Percentiles rank a stretch among this genome's conserved stretches.
These are phyloP conservation scores for Roridomyces roridus DNA, from an alignment of 768 basidiomycete species.

Conservation along the genomic window DNA sequence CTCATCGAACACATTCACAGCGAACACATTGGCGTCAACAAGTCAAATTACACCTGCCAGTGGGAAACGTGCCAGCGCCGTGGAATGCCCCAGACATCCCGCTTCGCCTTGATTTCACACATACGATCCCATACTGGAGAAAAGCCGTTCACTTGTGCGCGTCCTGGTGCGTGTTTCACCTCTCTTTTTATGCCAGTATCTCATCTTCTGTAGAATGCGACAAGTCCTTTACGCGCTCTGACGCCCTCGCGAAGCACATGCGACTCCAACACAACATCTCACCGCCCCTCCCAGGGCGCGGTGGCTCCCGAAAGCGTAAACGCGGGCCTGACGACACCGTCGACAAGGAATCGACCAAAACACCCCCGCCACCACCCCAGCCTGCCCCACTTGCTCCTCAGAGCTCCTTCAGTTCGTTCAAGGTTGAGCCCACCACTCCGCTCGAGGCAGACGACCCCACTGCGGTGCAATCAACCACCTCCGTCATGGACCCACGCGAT, in stretches of 20 bases:
- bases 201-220: conserved; percentile 73
- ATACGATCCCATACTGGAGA: conserved; percentile 94
- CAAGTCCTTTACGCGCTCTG: conserved; percentile 93
- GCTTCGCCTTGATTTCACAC: conserved; percentile 91
- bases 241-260: conserved; percentile 93
- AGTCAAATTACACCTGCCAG: conserved; percentile 88
- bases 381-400: conserved; percentile 29
- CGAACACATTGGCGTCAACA: conserved; percentile 82
- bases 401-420: conserved; percentile 62
- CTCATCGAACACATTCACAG: conserved; percentile 86
- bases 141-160: conserved; percentile 86
- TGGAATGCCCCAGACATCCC: conserved; percentile 84
- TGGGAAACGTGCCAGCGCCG: conserved; percentile 84
- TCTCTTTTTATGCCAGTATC: conserved; percentile 6
- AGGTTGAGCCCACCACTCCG: conserved; percentile 58
- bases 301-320: conserved; percentile 75
- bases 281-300: conserved; percentile 75
- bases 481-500: conserved; percentile 30
- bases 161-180: conserved; percentile 65
- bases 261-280: conserved; percentile 84
- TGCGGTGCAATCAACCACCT: conserved; percentile 39
- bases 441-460: conserved; percentile 46
- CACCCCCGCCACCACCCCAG: conserved; percentile 31
- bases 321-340: conserved; percentile 52
- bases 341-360: conserved; percentile 25